These are phyloP conservation scores for Colletotrichum coccodes DNA, from an alignment of 2,329 filamentous ascomycete species.

Conservation along the genomic window DNA sequence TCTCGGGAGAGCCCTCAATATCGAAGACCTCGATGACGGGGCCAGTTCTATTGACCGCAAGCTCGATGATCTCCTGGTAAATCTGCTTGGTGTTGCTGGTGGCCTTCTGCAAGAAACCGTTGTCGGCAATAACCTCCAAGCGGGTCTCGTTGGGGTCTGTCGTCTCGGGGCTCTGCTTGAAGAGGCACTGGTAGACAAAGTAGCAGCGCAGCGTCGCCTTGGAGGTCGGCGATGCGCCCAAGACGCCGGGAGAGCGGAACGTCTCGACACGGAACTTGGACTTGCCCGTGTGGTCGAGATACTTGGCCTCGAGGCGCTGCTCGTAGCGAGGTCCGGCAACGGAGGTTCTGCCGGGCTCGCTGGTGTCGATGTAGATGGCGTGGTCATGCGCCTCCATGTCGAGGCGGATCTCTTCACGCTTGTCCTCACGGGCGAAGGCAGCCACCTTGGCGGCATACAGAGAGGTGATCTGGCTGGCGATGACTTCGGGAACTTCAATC, in stretches of 20 bases:
- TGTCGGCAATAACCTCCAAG: constrained; percentile 91
- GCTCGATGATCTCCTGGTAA: constrained; percentile 92
- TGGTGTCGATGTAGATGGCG: constrained; percentile 98
- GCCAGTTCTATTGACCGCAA: constrained; percentile 85
- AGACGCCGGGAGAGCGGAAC: constrained; percentile 87
- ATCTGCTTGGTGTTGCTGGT: constrained; percentile 95
- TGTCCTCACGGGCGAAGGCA: constrained; percentile 91
- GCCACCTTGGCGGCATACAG: constrained; percentile 97
- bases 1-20: constrained; percentile 90
- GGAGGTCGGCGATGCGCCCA: constrained; percentile 74
- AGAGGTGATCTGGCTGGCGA: constrained; percentile 94
- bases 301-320: constrained; percentile 92
- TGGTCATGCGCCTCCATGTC: constrained; percentile 96
- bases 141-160: constrained; percentile 84
- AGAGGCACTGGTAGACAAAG: constrained; percentile 97
- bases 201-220: constrained; percentile 94
- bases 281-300: constrained; percentile 82
- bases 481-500: constrained; percentile 85
- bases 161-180: constrained; percentile 77
- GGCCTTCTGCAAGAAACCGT: constrained; percentile 94
- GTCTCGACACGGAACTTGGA: constrained; percentile 94
- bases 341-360: constrained; percentile 83
- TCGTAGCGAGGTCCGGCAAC: constrained; percentile 90
- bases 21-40: constrained; percentile 99
- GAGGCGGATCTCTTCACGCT: constrained; percentile 91